These are phyloP conservation scores for Microthyrium microscopicum DNA, from an alignment of 2,329 filamentous ascomycete genomes.

Conservation along the genomic window DNA sequence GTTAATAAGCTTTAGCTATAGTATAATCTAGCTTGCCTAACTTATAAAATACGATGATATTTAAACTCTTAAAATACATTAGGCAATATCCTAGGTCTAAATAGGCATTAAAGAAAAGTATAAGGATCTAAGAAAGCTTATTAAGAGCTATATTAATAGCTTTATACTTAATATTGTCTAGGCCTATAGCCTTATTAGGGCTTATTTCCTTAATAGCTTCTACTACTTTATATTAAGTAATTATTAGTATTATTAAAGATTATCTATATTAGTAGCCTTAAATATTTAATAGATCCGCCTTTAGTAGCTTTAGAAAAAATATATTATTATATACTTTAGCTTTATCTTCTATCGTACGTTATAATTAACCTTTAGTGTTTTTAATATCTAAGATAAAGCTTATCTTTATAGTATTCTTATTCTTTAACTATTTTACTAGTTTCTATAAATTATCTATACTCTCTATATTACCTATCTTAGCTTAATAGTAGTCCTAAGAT, in stretches of 20 bases:
- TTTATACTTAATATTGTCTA: constrained; percentile 12
- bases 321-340: constrained; percentile 4
- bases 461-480: constrained; percentile 8
- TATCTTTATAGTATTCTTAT: constrained; percentile 1
- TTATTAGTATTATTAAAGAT: constrained; percentile 7
- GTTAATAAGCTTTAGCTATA: constrained; percentile 14
- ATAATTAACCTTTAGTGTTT: not conserved
- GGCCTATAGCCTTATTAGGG: constrained; percentile 13
- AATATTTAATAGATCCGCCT: constrained; percentile 9
- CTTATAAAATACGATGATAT: constrained; percentile 15
- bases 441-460: not conserved
- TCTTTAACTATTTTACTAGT: constrained; percentile 9
- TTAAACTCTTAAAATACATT: constrained; percentile 11
- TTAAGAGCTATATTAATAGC: constrained; percentile 7
- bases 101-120: constrained; percentile 11
- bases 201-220: constrained; percentile 11
- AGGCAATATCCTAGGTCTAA: constrained; percentile 11
- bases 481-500: constrained; percentile 6
- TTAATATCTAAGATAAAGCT: not conserved
- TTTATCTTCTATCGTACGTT: constrained; percentile 5
- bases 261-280: not conserved
- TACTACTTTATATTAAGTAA: constrained; percentile 12
- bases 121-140: constrained; percentile 3
- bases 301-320: constrained; percentile 8
- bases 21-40: constrained; percentile 15